Percentiles rank a stretch among this genome's conserved stretches.
Evolutionary conservation across 176 grass and related monocot species (phyloP).

Genomic region (Hsuehochloa calcarea): DNA sequence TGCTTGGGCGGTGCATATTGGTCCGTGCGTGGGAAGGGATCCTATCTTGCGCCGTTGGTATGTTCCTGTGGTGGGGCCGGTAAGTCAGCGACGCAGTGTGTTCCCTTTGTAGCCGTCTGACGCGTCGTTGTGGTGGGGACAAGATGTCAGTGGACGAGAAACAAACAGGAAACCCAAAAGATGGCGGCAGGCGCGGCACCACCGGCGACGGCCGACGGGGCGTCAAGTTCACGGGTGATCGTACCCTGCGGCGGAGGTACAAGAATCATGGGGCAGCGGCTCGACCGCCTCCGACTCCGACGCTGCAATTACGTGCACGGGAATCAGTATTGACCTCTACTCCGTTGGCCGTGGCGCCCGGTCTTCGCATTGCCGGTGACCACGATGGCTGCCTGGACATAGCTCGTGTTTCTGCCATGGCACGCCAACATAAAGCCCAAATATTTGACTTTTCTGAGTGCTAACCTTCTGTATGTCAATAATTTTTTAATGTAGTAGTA

Average conservation of each 20-base stretch:
- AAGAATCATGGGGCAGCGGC: too few species aligned
- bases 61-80: not conserved
- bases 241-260: too few species aligned
- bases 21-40: not conserved
- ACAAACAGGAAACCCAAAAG: not conserved
- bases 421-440: not conserved
- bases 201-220: too few species aligned
- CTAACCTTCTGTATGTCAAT: not conserved
- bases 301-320: too few species aligned
- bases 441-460: too few species aligned
- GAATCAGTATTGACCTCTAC: too few species aligned
- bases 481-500: not conserved
- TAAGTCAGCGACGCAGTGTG: too few species aligned
- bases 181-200: not conserved
- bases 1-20: too few species aligned
- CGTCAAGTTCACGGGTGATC: not conserved
- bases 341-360: too few species aligned
- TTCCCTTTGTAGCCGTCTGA: too few species aligned
- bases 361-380: not conserved
- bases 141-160: not conserved
- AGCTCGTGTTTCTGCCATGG: not conserved
- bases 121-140: too few species aligned
- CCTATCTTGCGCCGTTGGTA: not conserved
- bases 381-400: not conserved
- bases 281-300: too few species aligned